Conservation (phyloP, 352 stramenopile genomes). For the Phytophthora multivora region DNA sequence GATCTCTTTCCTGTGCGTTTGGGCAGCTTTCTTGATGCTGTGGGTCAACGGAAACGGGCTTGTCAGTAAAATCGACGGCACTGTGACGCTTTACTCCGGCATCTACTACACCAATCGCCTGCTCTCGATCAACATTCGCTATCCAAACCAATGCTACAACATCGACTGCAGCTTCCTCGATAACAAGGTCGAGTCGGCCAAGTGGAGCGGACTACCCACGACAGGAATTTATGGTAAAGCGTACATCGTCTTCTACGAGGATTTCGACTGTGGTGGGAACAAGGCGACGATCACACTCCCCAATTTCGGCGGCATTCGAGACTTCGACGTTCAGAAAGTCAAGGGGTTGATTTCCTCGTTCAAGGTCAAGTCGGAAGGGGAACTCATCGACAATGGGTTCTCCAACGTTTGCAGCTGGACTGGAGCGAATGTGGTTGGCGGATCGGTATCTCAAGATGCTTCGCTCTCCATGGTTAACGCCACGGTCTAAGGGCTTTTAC, state of each 20-base stretch:
- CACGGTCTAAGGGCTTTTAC: not conserved
- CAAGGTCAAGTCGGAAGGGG: constrained; percentile 5
- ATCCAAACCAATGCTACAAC: constrained; percentile 32
- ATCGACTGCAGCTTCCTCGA: constrained; percentile 20
- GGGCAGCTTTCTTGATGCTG: not conserved
- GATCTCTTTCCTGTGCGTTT: not conserved
- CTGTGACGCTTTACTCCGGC: constrained; percentile 18
- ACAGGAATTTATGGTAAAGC: constrained; percentile 19
- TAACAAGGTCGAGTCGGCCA: constrained; percentile 26
- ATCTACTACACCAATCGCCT: constrained; percentile 17
- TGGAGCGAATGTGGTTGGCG: constrained; percentile 19
- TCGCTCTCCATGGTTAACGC: constrained; percentile 16
- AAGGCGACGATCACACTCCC: constrained; percentile 11
- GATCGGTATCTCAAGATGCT: constrained; percentile 18
- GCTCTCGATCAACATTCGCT: constrained; percentile 19
- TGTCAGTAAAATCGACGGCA: constrained; percentile 12
- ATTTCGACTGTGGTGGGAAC: constrained; percentile 14
- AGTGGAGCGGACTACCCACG: constrained; percentile 19
- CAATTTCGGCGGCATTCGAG: constrained; percentile 20
- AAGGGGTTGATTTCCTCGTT: constrained; percentile 25
- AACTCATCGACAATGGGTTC: constrained; percentile 17
- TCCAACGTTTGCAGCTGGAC: constrained; percentile 27
- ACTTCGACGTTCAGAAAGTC: constrained; percentile 20
- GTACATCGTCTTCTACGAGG: constrained; percentile 31
- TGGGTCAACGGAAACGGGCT: not conserved